These are phyloP conservation scores for Fomitopsis serialis DNA, from an alignment of 768 basidiomycete genomes.

Conservation along the genomic window DNA sequence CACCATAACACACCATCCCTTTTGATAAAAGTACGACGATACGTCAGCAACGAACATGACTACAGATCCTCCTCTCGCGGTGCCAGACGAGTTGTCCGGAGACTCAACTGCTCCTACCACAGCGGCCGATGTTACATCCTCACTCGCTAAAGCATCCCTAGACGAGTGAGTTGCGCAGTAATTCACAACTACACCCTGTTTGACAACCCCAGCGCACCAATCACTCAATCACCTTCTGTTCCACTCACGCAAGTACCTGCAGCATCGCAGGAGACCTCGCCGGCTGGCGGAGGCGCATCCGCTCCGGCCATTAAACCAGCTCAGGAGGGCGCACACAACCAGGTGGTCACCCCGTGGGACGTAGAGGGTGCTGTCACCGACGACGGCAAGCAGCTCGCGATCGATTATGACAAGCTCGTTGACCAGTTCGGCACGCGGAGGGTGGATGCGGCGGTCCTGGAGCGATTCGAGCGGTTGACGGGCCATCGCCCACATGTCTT, in stretches of 20 bases:
- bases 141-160: conserved; percentile 22
- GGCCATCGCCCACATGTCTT: conserved; percentile 85
- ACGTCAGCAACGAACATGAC: background rate
- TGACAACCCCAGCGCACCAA: background rate
- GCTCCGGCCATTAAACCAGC: conserved; percentile 27
- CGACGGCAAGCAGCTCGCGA: conserved; percentile 88
- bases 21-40: background rate
- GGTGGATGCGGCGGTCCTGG: conserved; percentile 70
- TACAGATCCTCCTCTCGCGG: conserved; percentile 7
- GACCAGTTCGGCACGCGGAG: conserved; percentile 89
- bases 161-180: conserved; percentile 25
- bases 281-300: background rate
- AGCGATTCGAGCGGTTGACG: conserved; percentile 88
- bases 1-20: too few species aligned
- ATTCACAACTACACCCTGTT: background rate
- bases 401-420: conserved; percentile 95
- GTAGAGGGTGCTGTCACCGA: conserved; percentile 85
- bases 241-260: background rate
- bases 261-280: background rate
- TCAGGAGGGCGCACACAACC: conserved; percentile 38
- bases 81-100: conserved; percentile 20
- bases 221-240: background rate
- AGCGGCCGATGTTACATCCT: conserved; percentile 23
- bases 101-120: conserved; percentile 21
- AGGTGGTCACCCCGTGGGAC: conserved; percentile 96